phyloP scores from a whole-genome alignment of 2,329 filamentous ascomycete genomes.

The Nectriaceae sp. region DNA sequence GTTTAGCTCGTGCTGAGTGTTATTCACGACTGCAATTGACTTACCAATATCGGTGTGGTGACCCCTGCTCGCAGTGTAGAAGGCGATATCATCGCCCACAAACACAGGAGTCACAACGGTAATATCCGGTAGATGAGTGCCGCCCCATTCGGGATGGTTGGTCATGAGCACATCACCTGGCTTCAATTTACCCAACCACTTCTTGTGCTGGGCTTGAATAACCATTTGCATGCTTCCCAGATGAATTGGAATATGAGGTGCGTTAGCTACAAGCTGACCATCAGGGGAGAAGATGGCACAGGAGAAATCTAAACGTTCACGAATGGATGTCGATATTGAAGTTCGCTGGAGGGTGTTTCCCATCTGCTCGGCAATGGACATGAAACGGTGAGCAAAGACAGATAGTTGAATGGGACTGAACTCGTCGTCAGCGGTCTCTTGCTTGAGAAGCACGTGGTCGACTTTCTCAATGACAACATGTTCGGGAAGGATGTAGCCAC shows the following conservation, averaged over 20 bases:
- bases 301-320: conserved; percentile 45
- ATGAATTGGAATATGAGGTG: conserved; percentile 40
- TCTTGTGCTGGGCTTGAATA: conserved; percentile 39
- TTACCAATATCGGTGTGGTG: conserved; percentile 39
- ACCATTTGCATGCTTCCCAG: conserved; percentile 45
- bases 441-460: neutral
- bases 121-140: conserved; percentile 43
- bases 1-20: neutral
- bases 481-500: conserved; percentile 29
- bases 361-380: conserved; percentile 62
- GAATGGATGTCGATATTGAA: conserved; percentile 51
- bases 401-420: conserved; percentile 54
- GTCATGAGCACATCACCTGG: conserved; percentile 42
- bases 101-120: conserved; percentile 45
- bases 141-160: conserved; percentile 42
- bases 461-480: conserved; percentile 34
- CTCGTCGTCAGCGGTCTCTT: neutral
- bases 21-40: neutral
- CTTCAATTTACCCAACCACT: conserved; percentile 34
- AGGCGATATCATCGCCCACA: conserved; percentile 32
- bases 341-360: conserved; percentile 58
- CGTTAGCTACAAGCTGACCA: conserved; percentile 41
- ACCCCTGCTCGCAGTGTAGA: conserved; percentile 39
- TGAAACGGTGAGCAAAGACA: conserved; percentile 58
- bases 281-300: conserved; percentile 44